Evolutionary conservation across 768 basidiomycete species (phyloP).

Genomic region (Chalciporus chontae): DNA sequence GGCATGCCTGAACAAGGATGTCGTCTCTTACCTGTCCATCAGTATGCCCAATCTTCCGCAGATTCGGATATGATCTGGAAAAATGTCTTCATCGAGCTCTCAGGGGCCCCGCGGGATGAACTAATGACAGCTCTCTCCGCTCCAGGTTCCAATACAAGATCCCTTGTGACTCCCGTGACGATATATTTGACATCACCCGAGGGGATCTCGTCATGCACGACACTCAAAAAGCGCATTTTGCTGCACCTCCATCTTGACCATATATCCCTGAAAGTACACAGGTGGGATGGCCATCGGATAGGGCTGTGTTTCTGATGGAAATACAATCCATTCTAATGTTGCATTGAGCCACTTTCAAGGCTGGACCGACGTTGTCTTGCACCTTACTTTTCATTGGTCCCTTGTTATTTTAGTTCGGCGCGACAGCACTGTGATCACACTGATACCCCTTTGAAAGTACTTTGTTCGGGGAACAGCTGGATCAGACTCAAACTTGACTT

Average conservation of each 20-base stretch:
- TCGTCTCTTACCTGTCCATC: too few species aligned
- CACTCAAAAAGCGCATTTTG: conserved; percentile 23
- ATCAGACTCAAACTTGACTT: too few species aligned
- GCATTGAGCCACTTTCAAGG: too few species aligned
- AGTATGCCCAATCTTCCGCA: neutral
- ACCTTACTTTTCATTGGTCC: too few species aligned
- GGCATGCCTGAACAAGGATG: conserved; percentile 9
- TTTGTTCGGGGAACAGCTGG: too few species aligned
- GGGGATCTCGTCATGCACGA: conserved; percentile 8
- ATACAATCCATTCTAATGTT: conserved; percentile 1
- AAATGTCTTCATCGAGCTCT: conserved; percentile 27
- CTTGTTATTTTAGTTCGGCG: too few species aligned
- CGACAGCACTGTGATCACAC: too few species aligned
- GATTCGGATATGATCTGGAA: conserved; percentile 23
- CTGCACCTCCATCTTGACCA: conserved; percentile 39
- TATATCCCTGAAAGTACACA: conserved; percentile 30
- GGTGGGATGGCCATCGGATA: conserved; percentile 23
- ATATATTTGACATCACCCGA: conserved; percentile 21
- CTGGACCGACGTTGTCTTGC: too few species aligned
- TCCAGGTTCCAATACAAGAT: conserved; percentile 2
- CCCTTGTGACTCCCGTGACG: conserved; percentile 33
- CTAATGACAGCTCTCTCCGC: neutral
- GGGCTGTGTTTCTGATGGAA: conserved; percentile 6
- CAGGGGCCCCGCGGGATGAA: conserved; percentile 20
- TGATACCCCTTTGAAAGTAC: too few species aligned